Base-by-base conservation (phyloP, 108 stramenopile genomes). In the Mayamaea pseudoterrestris region DNA sequence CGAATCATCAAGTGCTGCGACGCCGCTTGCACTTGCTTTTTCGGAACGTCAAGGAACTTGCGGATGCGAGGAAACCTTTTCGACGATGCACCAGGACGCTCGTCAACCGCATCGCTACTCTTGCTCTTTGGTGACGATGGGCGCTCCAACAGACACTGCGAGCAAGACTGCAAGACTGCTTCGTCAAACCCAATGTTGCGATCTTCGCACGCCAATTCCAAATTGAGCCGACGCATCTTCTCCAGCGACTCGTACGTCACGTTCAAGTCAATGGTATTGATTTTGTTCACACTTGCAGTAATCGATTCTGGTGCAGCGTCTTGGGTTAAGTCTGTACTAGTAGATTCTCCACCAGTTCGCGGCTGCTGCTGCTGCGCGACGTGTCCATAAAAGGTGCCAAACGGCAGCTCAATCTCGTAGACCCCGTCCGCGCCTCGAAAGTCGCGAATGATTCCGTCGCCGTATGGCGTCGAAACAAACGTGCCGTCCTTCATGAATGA, bases 181-280 rank as follows among this genome's bases (percentile, higher is more conserved):
- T 37, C 50, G 18, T 22, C 35, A 20, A 25, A 24, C n/a, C 12
- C 2, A 20, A 54, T 27, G 4, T 27, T 27, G 18, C 27, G 18
- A 5, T 48, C 57, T 27, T 48, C 39, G 40, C 66, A 79, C 51
- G 75, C 74, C 16, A 83, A 57, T 48, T 76, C 62, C 3, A 83
- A 41, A 46, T 83, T 83, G 32, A 60, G 55, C 35, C 55, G 47
- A 24, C 82, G 61, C 68, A 83, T 72, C 22, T 44, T 55, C 35
- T 83, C 82, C 5, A 74, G 30, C 13, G 68, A 40, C 41, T 67
- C 71, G 23, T 76, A 69, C n/a, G 80, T 76, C 3, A 62, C 68
- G 34, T 72, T 72, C 27, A 75, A 47, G 20, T 74, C 59, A 71
- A 66, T 76, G 12, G 65, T 22, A 46, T 18, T 29, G 37, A 28